Base-by-base conservation (phyloP, 2,329 filamentous ascomycete genomes). In the Aspergillus nomiae region DNA sequence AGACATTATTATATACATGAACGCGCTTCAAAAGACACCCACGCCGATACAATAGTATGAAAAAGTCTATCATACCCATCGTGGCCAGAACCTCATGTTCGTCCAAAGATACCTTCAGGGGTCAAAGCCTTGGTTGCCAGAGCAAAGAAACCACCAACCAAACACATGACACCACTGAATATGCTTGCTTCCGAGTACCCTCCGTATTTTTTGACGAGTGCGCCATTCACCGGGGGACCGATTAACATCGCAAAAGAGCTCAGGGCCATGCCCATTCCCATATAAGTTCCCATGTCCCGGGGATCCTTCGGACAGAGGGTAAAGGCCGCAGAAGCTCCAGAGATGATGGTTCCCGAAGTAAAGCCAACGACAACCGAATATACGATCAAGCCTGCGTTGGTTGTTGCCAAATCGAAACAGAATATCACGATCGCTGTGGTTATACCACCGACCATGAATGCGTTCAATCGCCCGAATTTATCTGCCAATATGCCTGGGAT, bases 161-260 rank as follows among this genome's bases (percentile, higher is more conserved):
- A 12, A 57, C 60, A 65, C 28, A 66, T 67, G 7, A 66, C 60
- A 1, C 77, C 78, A 58, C 76, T 79, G 53, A 80, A 78, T 2
- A 78, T 71, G 1, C 76, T 74, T 1, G 75, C 72, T 63, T 81
- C 62, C 1, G 67, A 62, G 61, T 77, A 83, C 0, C 77, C 76
- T 1, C 72, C 77, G 60, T 82, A 84, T 11, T 58, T 67, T 3
- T 78, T 73, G 4, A 86, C 69, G 50, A 84, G 71, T 0, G 75
- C 78, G 3, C 83, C 83, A 57, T 78, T 81, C 51, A 83, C 74
- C 0, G 83, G 83, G 14, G 81, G 80, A 0, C 82, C 84, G 4
- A 85, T 76, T 38, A 88, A 67, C 4, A 76, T 77, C 0, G 79
- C 82, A 36, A 86, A 57, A 0, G 79, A 77, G 6, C 43, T 51